These are phyloP conservation scores for Alternaria conjuncta DNA, from an alignment of 2,329 filamentous ascomycete genomes.

Conservation along the genomic window DNA sequence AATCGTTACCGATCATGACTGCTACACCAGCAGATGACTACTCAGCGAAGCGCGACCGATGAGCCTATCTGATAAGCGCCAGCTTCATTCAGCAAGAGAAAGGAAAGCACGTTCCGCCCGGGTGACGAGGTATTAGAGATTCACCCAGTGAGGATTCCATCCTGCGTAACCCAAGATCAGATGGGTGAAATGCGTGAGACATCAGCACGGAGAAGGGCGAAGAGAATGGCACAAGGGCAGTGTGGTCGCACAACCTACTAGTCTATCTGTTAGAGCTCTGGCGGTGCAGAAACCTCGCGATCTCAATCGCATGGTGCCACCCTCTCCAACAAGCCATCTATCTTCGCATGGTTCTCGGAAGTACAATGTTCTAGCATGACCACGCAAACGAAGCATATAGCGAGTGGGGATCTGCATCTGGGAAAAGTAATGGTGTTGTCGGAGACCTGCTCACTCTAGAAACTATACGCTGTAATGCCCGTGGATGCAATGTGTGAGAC, in stretches of 20 bases:
- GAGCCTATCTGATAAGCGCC: not conserved
- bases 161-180: not conserved
- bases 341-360: not conserved
- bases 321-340: not conserved
- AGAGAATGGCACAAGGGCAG: not conserved
- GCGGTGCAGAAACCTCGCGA: not conserved
- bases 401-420: too few relatives aligned
- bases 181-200: not conserved
- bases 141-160: not conserved
- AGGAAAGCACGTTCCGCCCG: not conserved
- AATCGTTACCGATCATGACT: conserved; percentile 1
- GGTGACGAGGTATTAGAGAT: not conserved
- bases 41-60: not conserved
- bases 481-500: not conserved
- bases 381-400: not conserved
- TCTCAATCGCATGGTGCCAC: not conserved
- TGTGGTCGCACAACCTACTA: not conserved
- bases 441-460: not conserved
- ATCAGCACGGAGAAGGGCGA: not conserved
- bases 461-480: not conserved
- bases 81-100: not conserved
- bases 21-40: not conserved
- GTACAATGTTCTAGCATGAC: not conserved
- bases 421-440: not conserved
- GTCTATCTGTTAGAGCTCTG: not conserved